These are phyloP conservation scores for Tephrocybe sp. DNA, from an alignment of 768 basidiomycete species.

Conservation along the genomic window DNA sequence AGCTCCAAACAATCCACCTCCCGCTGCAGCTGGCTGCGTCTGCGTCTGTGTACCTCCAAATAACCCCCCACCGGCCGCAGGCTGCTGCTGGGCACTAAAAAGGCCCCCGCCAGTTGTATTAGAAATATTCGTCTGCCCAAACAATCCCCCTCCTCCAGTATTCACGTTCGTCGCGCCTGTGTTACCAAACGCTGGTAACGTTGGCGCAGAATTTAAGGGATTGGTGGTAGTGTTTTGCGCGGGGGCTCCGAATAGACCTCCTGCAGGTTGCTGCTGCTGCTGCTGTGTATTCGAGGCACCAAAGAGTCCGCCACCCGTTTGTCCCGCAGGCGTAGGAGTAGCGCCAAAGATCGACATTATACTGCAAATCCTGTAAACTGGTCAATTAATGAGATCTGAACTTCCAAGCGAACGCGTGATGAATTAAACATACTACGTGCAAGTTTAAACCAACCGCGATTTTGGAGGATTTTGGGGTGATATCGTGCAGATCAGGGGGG, in stretches of 20 bases:
- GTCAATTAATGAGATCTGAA: not conserved
- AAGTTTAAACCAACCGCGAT: not conserved
- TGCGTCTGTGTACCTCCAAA: constrained; percentile 13
- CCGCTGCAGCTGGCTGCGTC: constrained; percentile 10
- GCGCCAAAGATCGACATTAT: constrained; percentile 20
- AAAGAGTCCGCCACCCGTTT: constrained; percentile 21
- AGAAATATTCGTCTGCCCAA: constrained; percentile 14
- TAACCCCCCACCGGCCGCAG: constrained; percentile 15
- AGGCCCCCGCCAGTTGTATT: constrained; percentile 15
- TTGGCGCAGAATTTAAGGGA: constrained; percentile 13
- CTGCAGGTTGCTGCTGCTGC: constrained; percentile 22
- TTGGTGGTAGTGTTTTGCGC: constrained; percentile 11
- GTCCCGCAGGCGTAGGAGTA: constrained; percentile 13
- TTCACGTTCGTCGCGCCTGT: not conserved
- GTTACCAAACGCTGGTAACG: constrained; percentile 16
- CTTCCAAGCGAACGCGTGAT: constrained; percentile 4
- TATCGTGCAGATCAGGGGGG: not conserved
- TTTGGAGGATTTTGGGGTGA: not conserved
- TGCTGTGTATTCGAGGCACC: constrained; percentile 25
- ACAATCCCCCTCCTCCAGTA: constrained; percentile 1
- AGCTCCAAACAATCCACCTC: constrained; percentile 22
- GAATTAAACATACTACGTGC: not conserved
- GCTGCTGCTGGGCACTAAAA: too few species aligned
- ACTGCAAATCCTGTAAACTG: not conserved
- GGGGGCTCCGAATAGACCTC: constrained; percentile 26